A percentile compares a stretch with the other conserved stretches of the same genome.
These are phyloP conservation scores for Exophiala spinifera DNA, from an alignment of 2,329 filamentous ascomycete genomes.

Conservation along the genomic window DNA sequence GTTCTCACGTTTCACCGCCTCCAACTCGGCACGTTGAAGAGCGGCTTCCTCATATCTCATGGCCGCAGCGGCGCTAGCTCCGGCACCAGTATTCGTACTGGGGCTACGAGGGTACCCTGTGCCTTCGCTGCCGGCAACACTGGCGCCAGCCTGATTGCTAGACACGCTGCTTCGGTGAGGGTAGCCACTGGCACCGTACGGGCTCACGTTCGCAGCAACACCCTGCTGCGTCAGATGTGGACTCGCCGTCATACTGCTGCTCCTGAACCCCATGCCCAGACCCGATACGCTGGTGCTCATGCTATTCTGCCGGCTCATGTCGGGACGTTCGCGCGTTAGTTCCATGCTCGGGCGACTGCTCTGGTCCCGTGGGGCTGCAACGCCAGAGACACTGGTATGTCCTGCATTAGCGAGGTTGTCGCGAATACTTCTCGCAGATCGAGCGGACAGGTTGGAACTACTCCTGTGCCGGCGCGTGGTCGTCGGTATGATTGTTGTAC, in stretches of 20 bases:
- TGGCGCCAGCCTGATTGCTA: conserved; percentile 5
- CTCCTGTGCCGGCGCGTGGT: conserved; percentile 56
- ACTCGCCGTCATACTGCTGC: neutral
- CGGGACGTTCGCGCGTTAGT: conserved; percentile 20
- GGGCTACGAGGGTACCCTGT: conserved; percentile 28
- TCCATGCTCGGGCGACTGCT: conserved; percentile 7
- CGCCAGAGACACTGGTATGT: conserved; percentile 38
- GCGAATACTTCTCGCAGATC: conserved; percentile 35
- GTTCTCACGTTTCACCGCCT: conserved; percentile 46
- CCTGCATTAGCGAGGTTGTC: conserved; percentile 27
- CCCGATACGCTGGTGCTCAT: neutral
- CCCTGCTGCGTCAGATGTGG: neutral
- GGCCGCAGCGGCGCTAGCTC: conserved; percentile 28
- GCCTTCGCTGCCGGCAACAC: conserved; percentile 1
- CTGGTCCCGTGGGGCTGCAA: conserved; percentile 43
- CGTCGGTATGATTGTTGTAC: conserved; percentile 50
- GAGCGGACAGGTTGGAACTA: conserved; percentile 52
- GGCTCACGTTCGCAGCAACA: neutral
- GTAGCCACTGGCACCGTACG: conserved; percentile 6
- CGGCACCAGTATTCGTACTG: conserved; percentile 27
- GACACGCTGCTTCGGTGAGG: conserved; percentile 24
- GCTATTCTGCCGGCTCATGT: conserved; percentile 39
- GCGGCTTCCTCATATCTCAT: conserved; percentile 43
- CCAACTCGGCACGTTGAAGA: conserved; percentile 43
- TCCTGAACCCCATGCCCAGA: neutral